Percentiles rank a stretch among this genome's conserved stretches.
Evolutionary conservation across 2,329 filamentous ascomycete species (phyloP).

Genomic region (Ramularia endophylla): DNA sequence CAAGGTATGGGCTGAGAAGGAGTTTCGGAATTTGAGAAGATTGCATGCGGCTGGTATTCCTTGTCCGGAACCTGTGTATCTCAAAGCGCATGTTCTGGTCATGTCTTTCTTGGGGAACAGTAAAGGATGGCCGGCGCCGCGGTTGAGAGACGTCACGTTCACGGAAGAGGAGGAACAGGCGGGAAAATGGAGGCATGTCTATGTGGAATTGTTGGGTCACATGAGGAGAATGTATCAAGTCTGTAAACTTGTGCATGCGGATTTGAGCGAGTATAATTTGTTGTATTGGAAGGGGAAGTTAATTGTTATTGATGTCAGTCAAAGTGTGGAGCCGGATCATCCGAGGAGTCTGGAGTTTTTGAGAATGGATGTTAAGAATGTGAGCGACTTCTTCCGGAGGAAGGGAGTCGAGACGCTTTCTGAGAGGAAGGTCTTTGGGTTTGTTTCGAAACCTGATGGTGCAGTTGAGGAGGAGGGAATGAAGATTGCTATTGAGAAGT

Average conservation of each 20-base stretch:
- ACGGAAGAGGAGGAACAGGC: slow-evolving; percentile 50
- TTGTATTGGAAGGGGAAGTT: slow-evolving; percentile 77
- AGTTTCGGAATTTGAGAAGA: slow-evolving; percentile 86
- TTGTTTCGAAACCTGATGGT: slow-evolving; percentile 62
- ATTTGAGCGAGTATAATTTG: slow-evolving; percentile 97
- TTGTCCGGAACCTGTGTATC: slow-evolving; percentile 79
- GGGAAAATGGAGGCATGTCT: slow-evolving; percentile 71
- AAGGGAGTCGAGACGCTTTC: slow-evolving; percentile 76
- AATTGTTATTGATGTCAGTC: slow-evolving; percentile 95
- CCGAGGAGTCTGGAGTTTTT: slow-evolving; percentile 88
- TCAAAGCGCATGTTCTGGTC: slow-evolving; percentile 89
- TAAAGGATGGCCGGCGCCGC: slow-evolving; percentile 80
- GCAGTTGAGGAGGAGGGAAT: slow-evolving; percentile 58
- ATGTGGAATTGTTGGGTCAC: slow-evolving; percentile 75
- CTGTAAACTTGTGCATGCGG: slow-evolving; percentile 87
- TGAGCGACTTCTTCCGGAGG: slow-evolving; percentile 83
- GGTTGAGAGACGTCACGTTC: slow-evolving; percentile 80
- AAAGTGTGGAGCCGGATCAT: slow-evolving; percentile 96
- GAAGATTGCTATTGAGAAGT: slow-evolving; percentile 55
- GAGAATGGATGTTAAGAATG: slow-evolving; percentile 98
- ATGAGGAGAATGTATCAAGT: slow-evolving; percentile 93
- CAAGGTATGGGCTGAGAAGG: slow-evolving; percentile 97
- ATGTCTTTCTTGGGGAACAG: slow-evolving; percentile 90
- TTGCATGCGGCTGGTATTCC: slow-evolving; percentile 80
- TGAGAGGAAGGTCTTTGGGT: slow-evolving; percentile 77